Conservation (phyloP, 495 filamentous ascomycete species). For the Parathielavia appendiculata region DNA sequence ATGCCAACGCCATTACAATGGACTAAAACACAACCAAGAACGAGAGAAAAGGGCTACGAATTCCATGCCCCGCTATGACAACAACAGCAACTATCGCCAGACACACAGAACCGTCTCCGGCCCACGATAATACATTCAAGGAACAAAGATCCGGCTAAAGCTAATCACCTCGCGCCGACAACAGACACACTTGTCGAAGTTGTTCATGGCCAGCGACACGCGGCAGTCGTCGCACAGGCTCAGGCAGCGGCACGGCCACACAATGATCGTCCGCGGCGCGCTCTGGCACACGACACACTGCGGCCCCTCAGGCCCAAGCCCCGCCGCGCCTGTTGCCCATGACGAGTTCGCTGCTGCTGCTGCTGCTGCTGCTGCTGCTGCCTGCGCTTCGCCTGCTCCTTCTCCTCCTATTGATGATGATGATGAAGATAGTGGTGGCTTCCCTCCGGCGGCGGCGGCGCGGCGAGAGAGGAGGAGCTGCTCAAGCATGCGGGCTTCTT, state of each 20-base stretch:
- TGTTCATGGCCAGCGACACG: constrained; percentile 90
- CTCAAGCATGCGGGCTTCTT: constrained; percentile 78
- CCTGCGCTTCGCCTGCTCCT: constrained; percentile 10
- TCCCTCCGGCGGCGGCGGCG: constrained; percentile 13
- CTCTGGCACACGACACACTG: constrained; percentile 92
- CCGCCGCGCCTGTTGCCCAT: constrained; percentile 64
- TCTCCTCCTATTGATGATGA: background rate
- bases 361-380: background rate
- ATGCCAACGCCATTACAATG: background rate
- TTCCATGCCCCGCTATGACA: background rate
- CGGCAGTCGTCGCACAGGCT: constrained; percentile 93
- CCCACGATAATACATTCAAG: constrained; percentile 28
- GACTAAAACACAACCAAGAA: background rate
- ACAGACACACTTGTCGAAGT: constrained; percentile 91
- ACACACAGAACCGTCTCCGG: background rate
- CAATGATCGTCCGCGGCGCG: constrained; percentile 79
- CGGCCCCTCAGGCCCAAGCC: constrained; percentile 68
- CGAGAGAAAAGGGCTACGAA: background rate
- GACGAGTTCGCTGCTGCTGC: constrained; percentile 28
- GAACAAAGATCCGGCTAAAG: constrained; percentile 87
- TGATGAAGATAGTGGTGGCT: background rate
- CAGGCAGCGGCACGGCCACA: constrained; percentile 94
- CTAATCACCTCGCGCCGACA: constrained; percentile 81
- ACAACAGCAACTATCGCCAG: background rate
- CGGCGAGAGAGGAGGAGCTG: constrained; percentile 67